A percentile compares a stretch with the other conserved stretches of the same genome.
Conservation (phyloP, 352 stramenopile species). For the Pythium scleroteichum region DNA sequence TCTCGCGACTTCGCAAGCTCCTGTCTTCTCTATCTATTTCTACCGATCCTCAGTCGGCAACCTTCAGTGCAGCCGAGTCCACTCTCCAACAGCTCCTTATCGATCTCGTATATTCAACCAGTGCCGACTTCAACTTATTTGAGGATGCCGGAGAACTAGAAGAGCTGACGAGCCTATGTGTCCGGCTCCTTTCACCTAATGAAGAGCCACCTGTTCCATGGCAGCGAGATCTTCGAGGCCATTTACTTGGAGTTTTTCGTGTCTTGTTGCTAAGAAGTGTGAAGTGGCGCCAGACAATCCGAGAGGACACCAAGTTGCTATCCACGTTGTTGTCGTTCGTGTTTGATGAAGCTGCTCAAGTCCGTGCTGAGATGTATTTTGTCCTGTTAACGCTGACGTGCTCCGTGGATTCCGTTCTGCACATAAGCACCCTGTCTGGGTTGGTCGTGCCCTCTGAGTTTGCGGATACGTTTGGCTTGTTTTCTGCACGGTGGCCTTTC, state of each 20-base stretch:
- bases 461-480: constrained; percentile 17
- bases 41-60: background rate
- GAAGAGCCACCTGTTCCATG: background rate
- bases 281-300: constrained; percentile 34
- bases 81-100: constrained; percentile 20
- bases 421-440: background rate
- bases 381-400: constrained; percentile 61
- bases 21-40: background rate
- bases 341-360: constrained; percentile 36
- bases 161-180: constrained; percentile 30
- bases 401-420: constrained; percentile 28
- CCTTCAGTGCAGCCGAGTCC: constrained; percentile 2
- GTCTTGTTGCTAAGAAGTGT: constrained; percentile 44
- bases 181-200: background rate
- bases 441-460: constrained; percentile 17
- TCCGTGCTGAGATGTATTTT: constrained; percentile 65
- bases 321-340: constrained; percentile 27
- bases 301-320: constrained; percentile 17
- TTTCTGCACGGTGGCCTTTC: constrained; percentile 10
- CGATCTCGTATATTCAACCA: constrained; percentile 12
- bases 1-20: constrained; percentile 16
- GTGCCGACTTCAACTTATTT: constrained; percentile 33
- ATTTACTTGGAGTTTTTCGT: constrained; percentile 27
- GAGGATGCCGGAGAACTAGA: constrained; percentile 40
- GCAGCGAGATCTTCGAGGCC: constrained; percentile 5